Conservation (phyloP, 2,329 filamentous ascomycete genomes). For the Paramyrothecium roridum region DNA sequence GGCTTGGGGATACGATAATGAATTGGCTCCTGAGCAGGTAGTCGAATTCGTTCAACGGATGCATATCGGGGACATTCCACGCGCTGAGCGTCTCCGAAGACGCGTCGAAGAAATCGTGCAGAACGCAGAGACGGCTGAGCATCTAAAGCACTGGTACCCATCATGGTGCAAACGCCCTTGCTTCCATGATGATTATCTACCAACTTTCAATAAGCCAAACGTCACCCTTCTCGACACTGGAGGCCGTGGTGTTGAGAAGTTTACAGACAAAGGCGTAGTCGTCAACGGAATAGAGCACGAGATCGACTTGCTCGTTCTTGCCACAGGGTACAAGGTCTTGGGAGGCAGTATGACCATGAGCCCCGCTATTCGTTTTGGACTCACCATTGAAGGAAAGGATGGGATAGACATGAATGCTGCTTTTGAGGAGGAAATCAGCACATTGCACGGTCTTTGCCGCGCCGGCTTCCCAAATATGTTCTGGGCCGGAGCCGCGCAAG, state of each 20-base stretch:
- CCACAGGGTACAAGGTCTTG: not conserved
- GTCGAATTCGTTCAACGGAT: not conserved
- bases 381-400: not conserved
- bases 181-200: constrained; percentile 59
- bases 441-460: not conserved
- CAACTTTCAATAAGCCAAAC: constrained; percentile 53
- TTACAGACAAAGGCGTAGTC: not conserved
- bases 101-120: constrained; percentile 46
- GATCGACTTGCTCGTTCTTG: not conserved
- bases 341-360: not conserved
- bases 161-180: constrained; percentile 61
- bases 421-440: not conserved
- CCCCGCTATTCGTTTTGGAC: not conserved
- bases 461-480: not conserved
- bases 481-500: not conserved
- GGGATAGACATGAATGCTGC: not conserved
- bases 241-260: not conserved
- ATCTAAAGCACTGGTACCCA: constrained; percentile 58
- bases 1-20: not conserved
- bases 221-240: constrained; percentile 59
- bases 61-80: constrained; percentile 28
- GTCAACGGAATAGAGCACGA: not conserved
- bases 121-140: constrained; percentile 45
- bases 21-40: not conserved
- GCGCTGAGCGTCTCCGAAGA: constrained; percentile 37